phyloP scores from a whole-genome alignment of 2,329 filamentous ascomycete genomes.

The Pyrenophora seminiperda region DNA sequence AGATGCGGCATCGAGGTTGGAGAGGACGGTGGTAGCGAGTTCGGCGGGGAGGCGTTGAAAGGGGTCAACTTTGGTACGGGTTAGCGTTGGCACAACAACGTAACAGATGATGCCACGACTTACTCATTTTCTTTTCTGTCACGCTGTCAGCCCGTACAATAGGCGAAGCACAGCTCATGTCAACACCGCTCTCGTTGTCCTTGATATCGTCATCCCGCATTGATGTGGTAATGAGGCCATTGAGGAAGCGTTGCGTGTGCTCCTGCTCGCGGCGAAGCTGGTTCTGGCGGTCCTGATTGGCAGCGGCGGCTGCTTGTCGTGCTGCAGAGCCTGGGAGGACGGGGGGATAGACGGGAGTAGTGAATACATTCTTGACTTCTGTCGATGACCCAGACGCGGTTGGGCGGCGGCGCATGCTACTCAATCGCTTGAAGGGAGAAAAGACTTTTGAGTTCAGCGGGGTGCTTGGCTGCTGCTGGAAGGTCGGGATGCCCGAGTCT shows the following conservation, averaged over 20 bases:
- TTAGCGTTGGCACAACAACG: constrained; percentile 10
- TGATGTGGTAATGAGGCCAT: constrained; percentile 25
- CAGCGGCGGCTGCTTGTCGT: constrained; percentile 44
- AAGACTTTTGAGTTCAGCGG: constrained; percentile 28
- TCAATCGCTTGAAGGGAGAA: constrained; percentile 34
- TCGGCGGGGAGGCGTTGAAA: constrained; percentile 62
- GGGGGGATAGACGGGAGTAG: constrained; percentile 28
- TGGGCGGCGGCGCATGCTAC: constrained; percentile 40
- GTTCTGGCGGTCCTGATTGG: constrained; percentile 40
- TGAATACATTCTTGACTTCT: constrained; percentile 22
- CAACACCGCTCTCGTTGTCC: constrained; percentile 47
- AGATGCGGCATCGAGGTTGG: constrained; percentile 63
- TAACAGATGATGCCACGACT: constrained; percentile 12
- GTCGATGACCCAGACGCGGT: constrained; percentile 36
- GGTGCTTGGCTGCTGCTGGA: constrained; percentile 17
- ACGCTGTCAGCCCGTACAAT: constrained; percentile 41
- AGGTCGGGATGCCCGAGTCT: constrained; percentile 39
- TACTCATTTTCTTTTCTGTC: constrained; percentile 44
- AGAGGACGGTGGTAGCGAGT: constrained; percentile 63
- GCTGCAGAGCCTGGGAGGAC: constrained; percentile 36
- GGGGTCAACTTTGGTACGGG: constrained; percentile 53
- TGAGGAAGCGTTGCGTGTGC: constrained; percentile 41
- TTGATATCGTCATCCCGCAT: constrained; percentile 37
- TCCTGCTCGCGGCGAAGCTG: constrained; percentile 41
- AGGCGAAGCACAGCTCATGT: constrained; percentile 45